phyloP scores from a whole-genome alignment of 2,329 filamentous ascomycete genomes.

The Pseudonectria foliicola region DNA sequence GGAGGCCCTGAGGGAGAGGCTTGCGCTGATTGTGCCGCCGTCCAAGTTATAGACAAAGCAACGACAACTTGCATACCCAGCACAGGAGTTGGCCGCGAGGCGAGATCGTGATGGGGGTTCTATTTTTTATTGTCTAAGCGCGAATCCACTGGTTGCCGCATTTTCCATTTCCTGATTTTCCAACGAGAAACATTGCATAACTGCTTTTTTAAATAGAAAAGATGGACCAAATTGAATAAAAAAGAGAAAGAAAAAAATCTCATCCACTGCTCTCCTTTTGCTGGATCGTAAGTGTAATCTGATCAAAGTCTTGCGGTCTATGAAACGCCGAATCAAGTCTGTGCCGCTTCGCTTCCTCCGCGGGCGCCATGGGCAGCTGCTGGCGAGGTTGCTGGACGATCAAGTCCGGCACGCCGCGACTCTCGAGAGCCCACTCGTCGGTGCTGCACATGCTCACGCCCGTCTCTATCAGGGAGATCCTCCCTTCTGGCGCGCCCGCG shows the following conservation, averaged over 20 bases:
- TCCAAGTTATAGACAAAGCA: conserved; percentile 58
- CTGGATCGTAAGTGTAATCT: not conserved
- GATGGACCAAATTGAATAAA: no score
- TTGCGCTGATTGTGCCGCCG: conserved; percentile 45
- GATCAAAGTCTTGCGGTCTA: conserved; percentile 6
- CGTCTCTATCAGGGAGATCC: conserved; percentile 24
- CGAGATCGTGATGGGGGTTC: conserved; percentile 2
- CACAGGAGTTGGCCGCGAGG: no score
- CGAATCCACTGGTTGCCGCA: no score
- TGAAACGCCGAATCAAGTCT: conserved; percentile 18
- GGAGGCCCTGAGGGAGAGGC: conserved; percentile 53
- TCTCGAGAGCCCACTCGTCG: conserved; percentile 13
- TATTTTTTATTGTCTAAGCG: not conserved
- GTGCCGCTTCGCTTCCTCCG: conserved; percentile 10
- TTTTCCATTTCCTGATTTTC: no score
- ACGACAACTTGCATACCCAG: no score
- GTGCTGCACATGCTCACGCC: conserved; percentile 21
- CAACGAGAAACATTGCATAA: no score
- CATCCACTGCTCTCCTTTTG: not conserved
- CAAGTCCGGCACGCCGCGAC: conserved; percentile 18
- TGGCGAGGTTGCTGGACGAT: conserved; percentile 5
- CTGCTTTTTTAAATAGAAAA: no score
- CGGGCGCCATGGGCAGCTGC: conserved; percentile 2
- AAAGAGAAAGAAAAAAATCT: no score
- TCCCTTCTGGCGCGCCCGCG: conserved; percentile 12